Conservation (phyloP, 2,329 filamentous ascomycete species). For the Cladobotryum protrusum region DNA sequence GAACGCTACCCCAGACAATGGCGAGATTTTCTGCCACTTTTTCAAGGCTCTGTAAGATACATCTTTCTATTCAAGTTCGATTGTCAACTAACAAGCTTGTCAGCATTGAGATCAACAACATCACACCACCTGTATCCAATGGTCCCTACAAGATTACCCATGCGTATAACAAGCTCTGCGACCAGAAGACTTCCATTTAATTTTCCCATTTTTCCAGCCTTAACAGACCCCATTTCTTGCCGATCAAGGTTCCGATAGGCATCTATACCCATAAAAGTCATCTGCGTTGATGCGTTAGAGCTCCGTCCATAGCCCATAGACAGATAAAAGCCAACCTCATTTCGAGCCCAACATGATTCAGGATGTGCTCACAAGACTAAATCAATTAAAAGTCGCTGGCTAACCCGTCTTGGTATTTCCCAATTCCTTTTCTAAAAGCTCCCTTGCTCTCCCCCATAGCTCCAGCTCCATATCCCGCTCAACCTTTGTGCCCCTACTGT, state of each 20-base stretch:
- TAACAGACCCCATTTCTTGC: no score
- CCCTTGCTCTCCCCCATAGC: constrained; percentile 52
- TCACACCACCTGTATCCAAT: neutral
- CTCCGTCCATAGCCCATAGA: no score
- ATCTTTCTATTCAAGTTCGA: neutral
- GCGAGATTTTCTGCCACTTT: constrained; percentile 10
- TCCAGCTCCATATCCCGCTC: constrained; percentile 80
- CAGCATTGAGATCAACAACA: constrained; percentile 7
- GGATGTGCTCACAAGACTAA: no score
- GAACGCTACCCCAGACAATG: neutral
- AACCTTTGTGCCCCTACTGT: constrained; percentile 75
- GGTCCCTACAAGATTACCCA: constrained; percentile 6
- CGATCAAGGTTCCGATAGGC: no score
- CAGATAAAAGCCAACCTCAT: no score
- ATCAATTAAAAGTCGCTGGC: no score
- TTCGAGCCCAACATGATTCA: no score
- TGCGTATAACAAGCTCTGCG: constrained; percentile 13
- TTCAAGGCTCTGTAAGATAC: constrained; percentile 12
- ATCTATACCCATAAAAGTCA: no score
- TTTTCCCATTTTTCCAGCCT: no score
- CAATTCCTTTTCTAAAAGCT: constrained; percentile 30
- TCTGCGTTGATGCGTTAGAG: no score
- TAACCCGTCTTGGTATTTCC: constrained; percentile 13
- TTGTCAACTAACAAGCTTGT: neutral
- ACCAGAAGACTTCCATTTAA: neutral